Evolutionary conservation across 208 protist species (phyloP).

Genomic region (Trypanosoma congolense): DNA sequence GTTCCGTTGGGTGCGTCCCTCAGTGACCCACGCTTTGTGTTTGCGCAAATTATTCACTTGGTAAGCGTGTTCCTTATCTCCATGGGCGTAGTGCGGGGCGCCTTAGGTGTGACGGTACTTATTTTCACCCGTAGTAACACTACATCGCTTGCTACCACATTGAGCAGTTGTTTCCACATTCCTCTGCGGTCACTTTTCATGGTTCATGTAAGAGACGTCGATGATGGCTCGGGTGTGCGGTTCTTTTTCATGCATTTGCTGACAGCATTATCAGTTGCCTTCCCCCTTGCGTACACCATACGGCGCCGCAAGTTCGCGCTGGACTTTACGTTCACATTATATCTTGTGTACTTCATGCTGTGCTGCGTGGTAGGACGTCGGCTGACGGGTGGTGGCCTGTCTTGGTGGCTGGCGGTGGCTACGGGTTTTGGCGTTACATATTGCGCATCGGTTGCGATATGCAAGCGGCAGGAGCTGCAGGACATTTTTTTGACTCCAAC

Average conservation of each 20-base stretch:
- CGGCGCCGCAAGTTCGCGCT: slow-evolving; percentile 77
- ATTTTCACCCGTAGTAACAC: slow-evolving; percentile 1
- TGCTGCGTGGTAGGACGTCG: slow-evolving; percentile 31
- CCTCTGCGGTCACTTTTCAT: slow-evolving; percentile 50
- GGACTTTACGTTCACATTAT: slow-evolving; percentile 78
- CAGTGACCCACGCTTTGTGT: slow-evolving; percentile 46
- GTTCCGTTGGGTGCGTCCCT: slow-evolving; percentile 48
- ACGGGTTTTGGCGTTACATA: slow-evolving; percentile 33
- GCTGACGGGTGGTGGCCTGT: slow-evolving; percentile 27
- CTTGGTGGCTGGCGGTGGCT: slow-evolving; percentile 54
- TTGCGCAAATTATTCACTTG: slow-evolving; percentile 59
- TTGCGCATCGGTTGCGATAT: slow-evolving; percentile 36
- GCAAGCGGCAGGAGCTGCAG: slow-evolving; percentile 60
- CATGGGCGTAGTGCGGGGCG: slow-evolving; percentile 32
- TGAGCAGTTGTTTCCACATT: slow-evolving; percentile 44
- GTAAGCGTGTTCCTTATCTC: slow-evolving; percentile 55
- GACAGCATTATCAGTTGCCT: slow-evolving; percentile 29
- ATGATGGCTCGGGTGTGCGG: slow-evolving; percentile 16
- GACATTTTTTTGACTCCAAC: slow-evolving; percentile 38
- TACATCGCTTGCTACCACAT: not conserved
- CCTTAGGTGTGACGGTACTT: slow-evolving; percentile 36
- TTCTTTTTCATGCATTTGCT: slow-evolving; percentile 75
- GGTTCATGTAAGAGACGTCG: slow-evolving; percentile 12
- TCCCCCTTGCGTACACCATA: slow-evolving; percentile 53
- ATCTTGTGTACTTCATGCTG: slow-evolving; percentile 56